Conservation (phyloP, 2,329 filamentous ascomycete genomes). For the Incumbomyces delicatus region DNA sequence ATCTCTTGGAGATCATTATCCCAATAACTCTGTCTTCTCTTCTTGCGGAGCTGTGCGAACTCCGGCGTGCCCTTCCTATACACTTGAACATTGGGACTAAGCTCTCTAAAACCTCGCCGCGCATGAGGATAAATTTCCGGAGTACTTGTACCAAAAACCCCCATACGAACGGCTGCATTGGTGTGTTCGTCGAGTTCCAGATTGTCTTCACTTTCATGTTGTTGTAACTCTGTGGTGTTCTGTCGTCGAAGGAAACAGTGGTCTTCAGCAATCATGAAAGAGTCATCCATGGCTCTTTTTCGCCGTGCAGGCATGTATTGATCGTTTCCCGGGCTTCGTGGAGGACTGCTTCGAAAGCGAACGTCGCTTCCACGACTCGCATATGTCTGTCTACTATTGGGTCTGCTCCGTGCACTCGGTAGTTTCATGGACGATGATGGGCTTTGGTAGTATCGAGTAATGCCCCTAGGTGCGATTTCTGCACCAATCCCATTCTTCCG, state of each 20-base stretch:
- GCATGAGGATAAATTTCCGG: conserved; percentile 4
- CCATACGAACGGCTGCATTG: conserved; percentile 15
- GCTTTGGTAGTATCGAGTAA: conserved; percentile 14
- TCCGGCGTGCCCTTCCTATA: conserved; percentile 12
- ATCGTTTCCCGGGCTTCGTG: conserved; percentile 8
- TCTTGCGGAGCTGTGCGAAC: conserved; percentile 10
- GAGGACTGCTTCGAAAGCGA: conserved; percentile 20
- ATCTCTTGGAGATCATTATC: conserved; percentile 20
- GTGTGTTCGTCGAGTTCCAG: conserved; percentile 19
- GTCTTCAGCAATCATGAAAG: conserved; percentile 5
- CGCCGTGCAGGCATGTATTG: neutral
- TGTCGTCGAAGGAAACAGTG: neutral
- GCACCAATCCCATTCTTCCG: conserved; percentile 19
- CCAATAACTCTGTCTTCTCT: conserved; percentile 21
- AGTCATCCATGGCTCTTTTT: conserved; percentile 2
- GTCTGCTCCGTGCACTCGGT: neutral
- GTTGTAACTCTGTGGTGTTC: conserved; percentile 7
- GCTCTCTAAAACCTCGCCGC: conserved; percentile 12
- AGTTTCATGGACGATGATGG: neutral
- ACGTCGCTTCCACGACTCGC: conserved; percentile 10
- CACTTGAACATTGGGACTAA: conserved; percentile 19
- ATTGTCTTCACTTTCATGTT: conserved; percentile 15
- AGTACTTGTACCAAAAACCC: conserved; percentile 13
- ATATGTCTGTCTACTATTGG: conserved; percentile 1
- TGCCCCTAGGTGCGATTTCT: conserved; percentile 12